Percentiles rank a stretch among this genome's conserved stretches.
These are phyloP conservation scores for Umbellularia californica DNA, from an alignment of 164 flowering plant genomes.

Conservation along the genomic window DNA sequence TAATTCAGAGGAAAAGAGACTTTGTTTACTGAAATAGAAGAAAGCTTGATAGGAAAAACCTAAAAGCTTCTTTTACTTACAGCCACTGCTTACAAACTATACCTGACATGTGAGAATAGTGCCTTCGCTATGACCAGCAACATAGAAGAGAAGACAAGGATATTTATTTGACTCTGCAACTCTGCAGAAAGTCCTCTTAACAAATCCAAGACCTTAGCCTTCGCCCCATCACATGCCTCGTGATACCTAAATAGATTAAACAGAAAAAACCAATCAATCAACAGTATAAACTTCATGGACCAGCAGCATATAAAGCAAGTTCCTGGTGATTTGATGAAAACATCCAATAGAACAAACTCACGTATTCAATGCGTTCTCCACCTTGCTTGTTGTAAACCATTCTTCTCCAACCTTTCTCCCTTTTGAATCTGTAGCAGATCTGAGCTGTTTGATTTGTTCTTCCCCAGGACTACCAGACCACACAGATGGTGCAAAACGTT, in stretches of 20 bases:
- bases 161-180: conserved; percentile 64
- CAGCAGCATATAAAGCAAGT: neutral
- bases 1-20: no score
- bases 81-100: conserved; percentile 2
- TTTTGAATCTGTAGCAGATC: conserved; percentile 80
- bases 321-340: neutral
- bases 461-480: conserved; percentile 91
- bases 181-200: conserved; percentile 78
- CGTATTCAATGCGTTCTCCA: conserved; percentile 81
- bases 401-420: conserved; percentile 96
- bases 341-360: conserved; percentile 12
- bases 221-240: conserved; percentile 75
- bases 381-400: conserved; percentile 89
- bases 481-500: conserved; percentile 66
- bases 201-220: conserved; percentile 63
- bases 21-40: neutral
- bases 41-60: no score
- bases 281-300: neutral
- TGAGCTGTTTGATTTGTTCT: conserved; percentile 83
- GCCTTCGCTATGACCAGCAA: conserved; percentile 91
- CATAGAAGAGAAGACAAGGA: conserved; percentile 86
- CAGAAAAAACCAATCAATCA: conserved; percentile 1
- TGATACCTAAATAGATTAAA: conserved; percentile 59
- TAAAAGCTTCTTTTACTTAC: neutral
- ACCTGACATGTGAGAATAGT: conserved; percentile 92